Evolutionary conservation across 345 rosid species (phyloP).

Genomic region (Lagerstroemia speciosa): DNA sequence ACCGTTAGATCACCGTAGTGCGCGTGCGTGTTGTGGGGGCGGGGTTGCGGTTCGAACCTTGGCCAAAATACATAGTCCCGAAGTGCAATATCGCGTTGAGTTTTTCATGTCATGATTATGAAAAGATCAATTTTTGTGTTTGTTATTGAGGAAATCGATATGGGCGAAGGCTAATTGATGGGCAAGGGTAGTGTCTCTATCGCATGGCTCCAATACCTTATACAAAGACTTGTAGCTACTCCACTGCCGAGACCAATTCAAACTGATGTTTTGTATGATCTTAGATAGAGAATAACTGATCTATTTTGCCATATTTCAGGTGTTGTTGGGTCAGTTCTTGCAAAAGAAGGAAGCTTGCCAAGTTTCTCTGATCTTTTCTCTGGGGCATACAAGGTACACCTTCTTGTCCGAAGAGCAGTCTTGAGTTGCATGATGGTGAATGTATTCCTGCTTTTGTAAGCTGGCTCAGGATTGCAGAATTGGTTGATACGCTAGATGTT

Average conservation of each 20-base stretch:
- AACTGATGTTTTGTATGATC: background rate
- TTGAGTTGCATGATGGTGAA: background rate
- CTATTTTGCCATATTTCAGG: constrained; percentile 28
- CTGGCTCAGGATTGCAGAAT: background rate
- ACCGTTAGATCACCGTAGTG: no score
- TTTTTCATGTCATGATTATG: no score
- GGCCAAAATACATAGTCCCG: background rate
- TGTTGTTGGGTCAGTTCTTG: constrained; percentile 74
- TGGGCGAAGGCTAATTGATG: background rate
- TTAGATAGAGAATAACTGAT: no score
- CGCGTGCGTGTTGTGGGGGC: no score
- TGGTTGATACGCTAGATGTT: no score
- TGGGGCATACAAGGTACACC: constrained; percentile 66
- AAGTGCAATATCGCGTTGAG: no score
- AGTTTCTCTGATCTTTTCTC: constrained; percentile 51
- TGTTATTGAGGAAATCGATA: background rate
- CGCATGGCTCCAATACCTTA: background rate
- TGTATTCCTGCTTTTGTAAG: background rate
- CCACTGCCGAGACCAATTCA: background rate
- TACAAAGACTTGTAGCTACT: background rate
- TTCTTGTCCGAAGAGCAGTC: background rate
- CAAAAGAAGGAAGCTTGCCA: constrained; percentile 50
- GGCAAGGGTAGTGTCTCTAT: background rate
- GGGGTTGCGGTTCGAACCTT: no score
- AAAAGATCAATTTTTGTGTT: background rate